phyloP scores from a whole-genome alignment of 306 rosid genomes.

The Gleditsia sinensis region DNA sequence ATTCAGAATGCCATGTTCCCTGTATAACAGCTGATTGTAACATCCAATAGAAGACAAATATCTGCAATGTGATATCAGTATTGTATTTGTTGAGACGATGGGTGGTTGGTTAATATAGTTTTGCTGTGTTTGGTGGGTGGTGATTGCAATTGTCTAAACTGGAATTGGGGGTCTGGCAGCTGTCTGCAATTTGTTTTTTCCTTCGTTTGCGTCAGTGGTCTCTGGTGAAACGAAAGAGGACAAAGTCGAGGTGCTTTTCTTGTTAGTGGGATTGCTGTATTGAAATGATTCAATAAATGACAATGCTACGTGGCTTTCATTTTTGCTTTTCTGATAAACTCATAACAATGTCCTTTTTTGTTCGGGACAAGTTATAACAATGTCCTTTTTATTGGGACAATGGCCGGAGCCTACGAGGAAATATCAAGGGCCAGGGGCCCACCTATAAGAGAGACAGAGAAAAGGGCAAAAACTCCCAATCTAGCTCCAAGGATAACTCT shows the following conservation, averaged over 20 bases:
- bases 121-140: too few relatives aligned
- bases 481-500: too few relatives aligned
- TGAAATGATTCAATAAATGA: background rate
- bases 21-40: slow-evolving; percentile 51
- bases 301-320: background rate
- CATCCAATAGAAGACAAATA: slow-evolving; percentile 52
- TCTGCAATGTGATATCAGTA: slow-evolving; percentile 50
- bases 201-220: background rate
- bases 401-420: too few relatives aligned
- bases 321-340: background rate
- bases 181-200: background rate
- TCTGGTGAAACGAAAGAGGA: background rate
- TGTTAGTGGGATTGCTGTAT: background rate
- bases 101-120: too few relatives aligned
- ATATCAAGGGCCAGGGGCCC: too few relatives aligned
- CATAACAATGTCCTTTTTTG: too few relatives aligned
- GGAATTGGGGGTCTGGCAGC: background rate
- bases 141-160: slow-evolving; percentile 20
- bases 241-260: slow-evolving; percentile 3
- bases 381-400: too few relatives aligned
- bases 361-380: too few relatives aligned
- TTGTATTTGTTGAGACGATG: slow-evolving; percentile 42
- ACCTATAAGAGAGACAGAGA: too few relatives aligned
- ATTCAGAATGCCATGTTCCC: slow-evolving; percentile 49
- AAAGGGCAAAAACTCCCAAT: too few relatives aligned